Evolutionary conservation across 305 asterid genomes (phyloP).

Genomic region (Solanum hybrid): DNA sequence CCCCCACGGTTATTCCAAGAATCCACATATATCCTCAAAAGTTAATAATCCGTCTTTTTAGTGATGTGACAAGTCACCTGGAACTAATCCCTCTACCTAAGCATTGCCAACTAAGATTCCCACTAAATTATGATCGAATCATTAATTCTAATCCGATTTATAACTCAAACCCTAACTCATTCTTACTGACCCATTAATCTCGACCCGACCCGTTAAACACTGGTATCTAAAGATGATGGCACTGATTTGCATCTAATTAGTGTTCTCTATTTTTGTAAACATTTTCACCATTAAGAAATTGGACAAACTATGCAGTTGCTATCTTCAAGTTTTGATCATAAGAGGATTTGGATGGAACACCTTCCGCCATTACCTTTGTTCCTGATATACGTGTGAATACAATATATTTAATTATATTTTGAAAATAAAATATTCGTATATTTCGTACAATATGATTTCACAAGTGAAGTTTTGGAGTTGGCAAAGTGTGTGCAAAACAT

Average conservation of each 20-base stretch:
- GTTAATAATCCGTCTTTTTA: not conserved
- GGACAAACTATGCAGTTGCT: not conserved
- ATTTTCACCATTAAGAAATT: not conserved
- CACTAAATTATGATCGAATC: not conserved
- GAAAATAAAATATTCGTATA: not conserved
- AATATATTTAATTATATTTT: too few species aligned
- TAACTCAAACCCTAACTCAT: not conserved
- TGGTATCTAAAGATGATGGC: not conserved
- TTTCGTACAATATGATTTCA: not conserved
- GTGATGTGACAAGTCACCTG: not conserved
- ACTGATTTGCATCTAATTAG: not conserved
- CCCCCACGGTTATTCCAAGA: not conserved
- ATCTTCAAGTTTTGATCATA: not conserved
- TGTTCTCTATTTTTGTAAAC: not conserved
- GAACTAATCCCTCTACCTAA: not conserved
- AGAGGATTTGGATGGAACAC: not conserved
- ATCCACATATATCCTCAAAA: not conserved
- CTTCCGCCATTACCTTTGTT: not conserved
- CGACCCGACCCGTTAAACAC: not conserved
- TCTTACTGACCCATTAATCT: not conserved
- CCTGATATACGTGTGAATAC: not conserved
- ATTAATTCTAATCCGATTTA: not conserved
- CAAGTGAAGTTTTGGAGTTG: not conserved
- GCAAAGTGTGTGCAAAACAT: not conserved
- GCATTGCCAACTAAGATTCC: not conserved